A percentile compares a stretch with the other conserved stretches of the same genome.
Conservation (phyloP, 2,329 filamentous ascomycete genomes). For the Colletotrichum tofieldiae region DNA sequence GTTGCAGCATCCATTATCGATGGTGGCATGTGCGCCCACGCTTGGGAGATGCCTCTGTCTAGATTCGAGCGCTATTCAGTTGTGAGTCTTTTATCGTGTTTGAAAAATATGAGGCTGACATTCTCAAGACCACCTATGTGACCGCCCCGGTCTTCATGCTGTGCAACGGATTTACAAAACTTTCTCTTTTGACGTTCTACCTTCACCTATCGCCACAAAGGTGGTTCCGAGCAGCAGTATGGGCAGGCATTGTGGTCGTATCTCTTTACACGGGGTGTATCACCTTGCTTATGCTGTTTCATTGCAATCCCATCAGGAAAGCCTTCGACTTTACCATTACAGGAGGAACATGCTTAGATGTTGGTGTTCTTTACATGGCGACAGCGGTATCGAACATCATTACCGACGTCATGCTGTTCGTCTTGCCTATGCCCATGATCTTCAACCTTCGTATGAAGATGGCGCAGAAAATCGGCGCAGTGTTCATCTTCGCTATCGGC, state of each 20-base stretch:
- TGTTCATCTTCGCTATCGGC: constrained; percentile 62
- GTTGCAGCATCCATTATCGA: constrained; percentile 12
- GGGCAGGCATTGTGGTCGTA: constrained; percentile 50
- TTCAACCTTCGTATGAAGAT: constrained; percentile 60
- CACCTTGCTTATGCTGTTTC: constrained; percentile 54
- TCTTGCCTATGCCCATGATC: constrained; percentile 63
- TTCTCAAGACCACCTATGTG: constrained; percentile 44
- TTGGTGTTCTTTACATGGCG: constrained; percentile 63
- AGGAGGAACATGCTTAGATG: constrained; percentile 60
- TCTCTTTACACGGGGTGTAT: constrained; percentile 52
- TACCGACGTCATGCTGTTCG: constrained; percentile 64
- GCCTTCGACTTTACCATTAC: constrained; percentile 51
- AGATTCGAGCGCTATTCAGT: constrained; percentile 36
- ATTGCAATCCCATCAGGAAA: constrained; percentile 54
- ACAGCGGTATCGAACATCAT: constrained; percentile 64
- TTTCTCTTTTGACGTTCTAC: constrained; percentile 58
- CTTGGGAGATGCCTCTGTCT: constrained; percentile 43
- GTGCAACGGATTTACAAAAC: constrained; percentile 54
- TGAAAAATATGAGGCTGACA: neutral
- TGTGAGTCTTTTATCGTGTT: constrained; percentile 16
- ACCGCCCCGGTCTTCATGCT: constrained; percentile 52
- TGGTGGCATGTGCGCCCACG: constrained; percentile 38
- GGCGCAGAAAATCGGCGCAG: constrained; percentile 63
- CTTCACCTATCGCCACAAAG: constrained; percentile 54
- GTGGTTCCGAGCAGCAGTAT: constrained; percentile 52